Evolutionary conservation across 192 early-diverging fungal species (phyloP).

Genomic region (Cetraspora pellucida): DNA sequence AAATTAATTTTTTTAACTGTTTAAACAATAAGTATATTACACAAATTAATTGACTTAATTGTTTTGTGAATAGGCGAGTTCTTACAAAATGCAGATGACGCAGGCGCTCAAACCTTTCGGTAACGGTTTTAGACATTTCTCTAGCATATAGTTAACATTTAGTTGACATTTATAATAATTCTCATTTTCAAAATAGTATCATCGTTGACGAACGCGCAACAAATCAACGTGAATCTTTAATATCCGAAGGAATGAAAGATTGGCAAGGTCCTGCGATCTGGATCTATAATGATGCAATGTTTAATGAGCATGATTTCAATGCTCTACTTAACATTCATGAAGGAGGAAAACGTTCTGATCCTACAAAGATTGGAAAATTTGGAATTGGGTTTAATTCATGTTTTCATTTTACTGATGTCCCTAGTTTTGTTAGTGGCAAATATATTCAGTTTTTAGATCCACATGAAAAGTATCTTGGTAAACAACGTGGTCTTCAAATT

Average conservation of each 20-base stretch:
- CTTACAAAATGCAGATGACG: too few species aligned
- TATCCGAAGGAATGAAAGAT: background rate
- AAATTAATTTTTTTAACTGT: too few species aligned
- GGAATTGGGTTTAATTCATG: conserved; percentile 29
- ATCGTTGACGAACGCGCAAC: background rate
- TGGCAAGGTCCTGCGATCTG: conserved; percentile 38
- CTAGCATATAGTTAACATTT: too few species aligned
- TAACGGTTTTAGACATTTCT: too few species aligned
- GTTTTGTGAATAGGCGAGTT: too few species aligned
- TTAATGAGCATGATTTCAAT: conserved; percentile 28
- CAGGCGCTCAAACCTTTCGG: too few species aligned
- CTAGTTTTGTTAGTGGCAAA: conserved; percentile 32
- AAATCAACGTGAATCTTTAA: background rate
- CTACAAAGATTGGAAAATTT: conserved; percentile 10
- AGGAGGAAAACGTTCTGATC: conserved; percentile 33
- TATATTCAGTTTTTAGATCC: conserved; percentile 32
- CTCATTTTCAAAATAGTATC: too few species aligned
- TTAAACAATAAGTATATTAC: too few species aligned
- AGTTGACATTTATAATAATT: too few species aligned
- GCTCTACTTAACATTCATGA: conserved; percentile 20
- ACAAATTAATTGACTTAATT: too few species aligned
- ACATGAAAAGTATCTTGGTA: conserved; percentile 10
- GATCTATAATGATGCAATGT: conserved; percentile 35
- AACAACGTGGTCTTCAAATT: background rate
- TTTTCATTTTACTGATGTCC: conserved; percentile 30